A percentile compares a stretch with the other conserved stretches of the same genome.
phyloP scores from a whole-genome alignment of 2,329 filamentous ascomycete genomes.

The Sarocladium strictum region DNA sequence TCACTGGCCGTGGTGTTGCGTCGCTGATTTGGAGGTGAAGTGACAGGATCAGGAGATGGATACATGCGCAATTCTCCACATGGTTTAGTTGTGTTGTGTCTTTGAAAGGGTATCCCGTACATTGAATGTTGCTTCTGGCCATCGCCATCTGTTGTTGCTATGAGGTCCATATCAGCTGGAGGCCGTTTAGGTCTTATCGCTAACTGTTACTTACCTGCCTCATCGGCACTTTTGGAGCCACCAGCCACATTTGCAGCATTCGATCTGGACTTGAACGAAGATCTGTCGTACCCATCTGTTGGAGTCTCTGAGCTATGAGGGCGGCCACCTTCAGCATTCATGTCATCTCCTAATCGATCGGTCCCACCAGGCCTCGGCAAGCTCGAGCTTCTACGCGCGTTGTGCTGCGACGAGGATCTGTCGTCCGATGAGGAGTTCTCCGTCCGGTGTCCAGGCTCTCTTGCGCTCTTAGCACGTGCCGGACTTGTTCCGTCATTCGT shows the following conservation, averaged over 20 bases:
- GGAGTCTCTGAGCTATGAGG: neutral
- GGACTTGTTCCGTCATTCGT: slow-evolving; percentile 44
- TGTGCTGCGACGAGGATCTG: slow-evolving; percentile 15
- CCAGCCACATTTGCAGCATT: neutral
- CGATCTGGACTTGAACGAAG: slow-evolving; percentile 3
- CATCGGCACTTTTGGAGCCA: slow-evolving; percentile 5
- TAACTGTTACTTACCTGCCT: neutral
- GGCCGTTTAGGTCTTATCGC: too few relatives aligned
- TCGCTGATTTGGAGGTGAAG: neutral
- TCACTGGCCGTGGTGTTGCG: slow-evolving; percentile 6
- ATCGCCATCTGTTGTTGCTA: neutral
- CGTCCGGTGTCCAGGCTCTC: slow-evolving; percentile 27
- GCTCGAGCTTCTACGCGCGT: slow-evolving; percentile 25
- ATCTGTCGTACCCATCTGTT: neutral
- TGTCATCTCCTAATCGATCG: slow-evolving; percentile 3
- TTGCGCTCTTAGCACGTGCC: slow-evolving; percentile 41
- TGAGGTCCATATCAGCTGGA: neutral
- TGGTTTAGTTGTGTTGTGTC: neutral
- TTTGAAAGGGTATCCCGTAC: slow-evolving; percentile 33
- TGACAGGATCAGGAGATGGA: neutral
- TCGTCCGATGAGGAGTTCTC: slow-evolving; percentile 16
- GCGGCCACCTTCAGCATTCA: neutral
- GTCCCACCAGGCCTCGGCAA: slow-evolving; percentile 16
- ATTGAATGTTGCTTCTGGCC: slow-evolving; percentile 31
- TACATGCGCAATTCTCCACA: slow-evolving; percentile 5